A percentile compares a stretch with the other conserved stretches of the same genome.
These are phyloP conservation scores for Rhizoclosmatium globosum DNA, from an alignment of 192 early-diverging fungal species.

Conservation along the genomic window DNA sequence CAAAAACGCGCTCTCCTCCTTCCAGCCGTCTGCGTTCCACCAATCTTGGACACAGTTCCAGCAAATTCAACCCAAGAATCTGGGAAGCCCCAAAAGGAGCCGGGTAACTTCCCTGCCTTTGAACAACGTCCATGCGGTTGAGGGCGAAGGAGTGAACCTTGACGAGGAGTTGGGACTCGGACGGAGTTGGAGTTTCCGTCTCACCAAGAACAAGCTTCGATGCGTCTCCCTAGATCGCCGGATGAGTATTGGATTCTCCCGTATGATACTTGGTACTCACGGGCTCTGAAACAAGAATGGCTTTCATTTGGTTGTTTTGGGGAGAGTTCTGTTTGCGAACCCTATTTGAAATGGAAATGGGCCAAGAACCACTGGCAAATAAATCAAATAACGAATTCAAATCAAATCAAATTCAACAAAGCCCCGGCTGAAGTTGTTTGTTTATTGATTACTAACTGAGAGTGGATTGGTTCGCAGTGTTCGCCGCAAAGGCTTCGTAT, in stretches of 20 bases:
- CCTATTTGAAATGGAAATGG: background rate
- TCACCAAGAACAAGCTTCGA: constrained; percentile 29
- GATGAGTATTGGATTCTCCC: constrained; percentile 5
- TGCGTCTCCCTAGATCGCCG: constrained; percentile 19
- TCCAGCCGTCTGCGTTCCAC: constrained; percentile 54
- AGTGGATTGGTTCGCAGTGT: too few relatives aligned
- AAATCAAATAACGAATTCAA: too few relatives aligned
- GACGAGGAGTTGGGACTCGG: constrained; percentile 40
- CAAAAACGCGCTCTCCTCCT: constrained; percentile 80
- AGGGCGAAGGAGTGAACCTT: constrained; percentile 66
- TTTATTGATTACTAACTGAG: too few relatives aligned
- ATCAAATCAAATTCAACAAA: too few relatives aligned
- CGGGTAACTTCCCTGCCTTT: constrained; percentile 78
- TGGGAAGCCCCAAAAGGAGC: constrained; percentile 65
- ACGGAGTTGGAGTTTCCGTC: constrained; percentile 29
- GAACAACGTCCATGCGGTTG: constrained; percentile 82
- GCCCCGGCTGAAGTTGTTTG: too few relatives aligned
- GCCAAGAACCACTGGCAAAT: too few relatives aligned
- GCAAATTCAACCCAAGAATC: constrained; percentile 82
- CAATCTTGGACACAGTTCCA: constrained; percentile 64
- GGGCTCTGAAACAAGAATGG: constrained; percentile 7
- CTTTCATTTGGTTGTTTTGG: constrained; percentile 9
- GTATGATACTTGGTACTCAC: background rate
- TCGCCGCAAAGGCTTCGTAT: too few relatives aligned
- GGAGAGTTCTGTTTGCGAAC: background rate